Evolutionary conservation across 2,329 filamentous ascomycete species (phyloP).

Genomic region (Curvularia spicifera): DNA sequence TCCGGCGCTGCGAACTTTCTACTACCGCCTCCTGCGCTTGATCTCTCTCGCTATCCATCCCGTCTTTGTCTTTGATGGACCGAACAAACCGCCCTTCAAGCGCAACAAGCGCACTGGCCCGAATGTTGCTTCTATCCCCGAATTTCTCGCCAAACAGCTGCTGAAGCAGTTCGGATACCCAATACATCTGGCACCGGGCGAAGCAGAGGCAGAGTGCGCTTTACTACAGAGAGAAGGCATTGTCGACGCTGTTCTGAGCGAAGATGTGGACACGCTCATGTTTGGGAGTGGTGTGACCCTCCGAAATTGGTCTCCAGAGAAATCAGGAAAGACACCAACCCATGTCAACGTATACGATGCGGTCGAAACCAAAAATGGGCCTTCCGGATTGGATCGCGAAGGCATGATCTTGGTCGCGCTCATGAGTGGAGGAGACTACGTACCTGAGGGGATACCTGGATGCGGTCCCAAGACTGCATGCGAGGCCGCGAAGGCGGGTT

Average conservation of each 20-base stretch:
- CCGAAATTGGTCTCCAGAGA: conserved; percentile 82
- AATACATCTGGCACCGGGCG: conserved; percentile 85
- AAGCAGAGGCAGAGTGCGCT: conserved; percentile 96
- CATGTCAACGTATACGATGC: conserved; percentile 85
- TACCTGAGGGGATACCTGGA: conserved; percentile 83
- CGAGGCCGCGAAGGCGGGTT: conserved; percentile 87
- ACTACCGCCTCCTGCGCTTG: conserved; percentile 84
- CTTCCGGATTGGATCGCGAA: conserved; percentile 73
- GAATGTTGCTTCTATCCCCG: conserved; percentile 69
- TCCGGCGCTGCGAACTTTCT: conserved; percentile 87
- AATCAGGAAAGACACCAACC: conserved; percentile 72
- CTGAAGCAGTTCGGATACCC: conserved; percentile 85
- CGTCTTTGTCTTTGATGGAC: conserved; percentile 89
- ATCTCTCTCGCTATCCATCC: conserved; percentile 80
- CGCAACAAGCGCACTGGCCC: conserved; percentile 76
- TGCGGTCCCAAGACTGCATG: conserved; percentile 89
- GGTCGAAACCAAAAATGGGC: conserved; percentile 59
- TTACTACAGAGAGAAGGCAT: conserved; percentile 76
- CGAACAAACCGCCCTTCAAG: conserved; percentile 84
- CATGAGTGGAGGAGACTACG: conserved; percentile 94
- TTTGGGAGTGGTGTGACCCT: conserved; percentile 84
- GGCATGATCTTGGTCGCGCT: conserved; percentile 94
- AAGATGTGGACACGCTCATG: conserved; percentile 98
- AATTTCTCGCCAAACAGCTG: conserved; percentile 80
- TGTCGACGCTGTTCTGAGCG: conserved; percentile 85